Conservation (phyloP, 2,329 filamentous ascomycete genomes). For the Cercospora berteroae region DNA sequence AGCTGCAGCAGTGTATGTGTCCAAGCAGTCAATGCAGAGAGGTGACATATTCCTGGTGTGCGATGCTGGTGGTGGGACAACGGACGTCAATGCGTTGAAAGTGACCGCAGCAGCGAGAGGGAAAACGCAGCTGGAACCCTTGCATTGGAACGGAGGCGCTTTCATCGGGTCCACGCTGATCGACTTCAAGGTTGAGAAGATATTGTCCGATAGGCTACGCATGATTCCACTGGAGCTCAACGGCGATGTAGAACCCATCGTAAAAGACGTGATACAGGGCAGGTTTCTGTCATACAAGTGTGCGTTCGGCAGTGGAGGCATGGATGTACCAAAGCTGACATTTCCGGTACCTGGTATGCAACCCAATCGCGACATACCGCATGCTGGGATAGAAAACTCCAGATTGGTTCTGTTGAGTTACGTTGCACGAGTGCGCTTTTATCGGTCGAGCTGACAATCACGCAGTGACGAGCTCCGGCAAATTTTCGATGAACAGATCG, state of each 20-base stretch:
- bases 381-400: background rate
- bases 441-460: background rate
- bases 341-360: background rate
- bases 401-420: background rate
- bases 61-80: constrained; percentile 50
- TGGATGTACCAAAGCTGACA: background rate
- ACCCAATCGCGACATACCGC: background rate
- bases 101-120: constrained; percentile 25
- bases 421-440: background rate
- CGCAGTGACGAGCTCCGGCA: constrained; percentile 19
- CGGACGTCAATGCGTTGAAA: constrained; percentile 42
- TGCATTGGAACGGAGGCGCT: constrained; percentile 23
- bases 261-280: constrained; percentile 40
- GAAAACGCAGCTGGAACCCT: constrained; percentile 2
- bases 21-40: background rate
- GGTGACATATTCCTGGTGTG: background rate
- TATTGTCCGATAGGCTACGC: background rate
- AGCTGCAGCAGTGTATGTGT: constrained; percentile 48
- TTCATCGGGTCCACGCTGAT: constrained; percentile 46
- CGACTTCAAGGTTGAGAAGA: constrained; percentile 39
- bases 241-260: constrained; percentile 2
- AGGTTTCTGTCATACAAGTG: constrained; percentile 45
- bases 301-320: constrained; percentile 35
- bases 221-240: background rate
- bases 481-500: constrained; percentile 41